Conservation (phyloP, 805 yeast genomes). For the Saccharomycopsis capsularis region DNA sequence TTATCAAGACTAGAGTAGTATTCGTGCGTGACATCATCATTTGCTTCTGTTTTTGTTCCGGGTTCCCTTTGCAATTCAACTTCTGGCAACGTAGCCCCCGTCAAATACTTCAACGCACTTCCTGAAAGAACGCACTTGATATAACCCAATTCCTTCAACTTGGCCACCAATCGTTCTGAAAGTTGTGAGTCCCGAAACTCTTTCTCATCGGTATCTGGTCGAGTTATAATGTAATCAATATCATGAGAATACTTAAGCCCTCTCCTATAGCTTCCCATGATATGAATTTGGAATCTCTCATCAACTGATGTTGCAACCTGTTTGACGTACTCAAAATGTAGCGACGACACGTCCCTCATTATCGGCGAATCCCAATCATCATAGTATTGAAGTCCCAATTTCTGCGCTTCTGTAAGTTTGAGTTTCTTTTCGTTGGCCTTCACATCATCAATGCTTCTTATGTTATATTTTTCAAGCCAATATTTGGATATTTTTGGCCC, state of each 20-base stretch:
- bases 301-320: slow-evolving; percentile 29
- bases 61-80: not conserved
- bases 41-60: slow-evolving; percentile 11
- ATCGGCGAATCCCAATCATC: slow-evolving; percentile 41
- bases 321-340: slow-evolving; percentile 33
- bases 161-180: slow-evolving; percentile 23
- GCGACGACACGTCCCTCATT: slow-evolving; percentile 38
- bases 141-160: slow-evolving; percentile 28
- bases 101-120: slow-evolving; percentile 5
- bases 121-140: slow-evolving; percentile 24
- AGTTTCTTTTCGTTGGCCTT: slow-evolving; percentile 23
- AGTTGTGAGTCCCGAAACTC: slow-evolving; percentile 3
- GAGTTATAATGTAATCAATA: slow-evolving; percentile 44
- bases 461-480: slow-evolving; percentile 34
- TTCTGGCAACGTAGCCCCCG: slow-evolving; percentile 12
- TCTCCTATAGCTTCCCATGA: slow-evolving; percentile 49
- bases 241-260: slow-evolving; percentile 44
- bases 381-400: slow-evolving; percentile 39
- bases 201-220: slow-evolving; percentile 26
- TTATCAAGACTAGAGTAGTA: too few relatives aligned
- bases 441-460: slow-evolving; percentile 35
- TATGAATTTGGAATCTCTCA: slow-evolving; percentile 29
- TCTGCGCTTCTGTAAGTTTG: slow-evolving; percentile 25
- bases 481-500: slow-evolving; percentile 37
- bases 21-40: slow-evolving; percentile 23